phyloP scores from a whole-genome alignment of 768 basidiomycete species.

The Sarcodon aspratus region DNA sequence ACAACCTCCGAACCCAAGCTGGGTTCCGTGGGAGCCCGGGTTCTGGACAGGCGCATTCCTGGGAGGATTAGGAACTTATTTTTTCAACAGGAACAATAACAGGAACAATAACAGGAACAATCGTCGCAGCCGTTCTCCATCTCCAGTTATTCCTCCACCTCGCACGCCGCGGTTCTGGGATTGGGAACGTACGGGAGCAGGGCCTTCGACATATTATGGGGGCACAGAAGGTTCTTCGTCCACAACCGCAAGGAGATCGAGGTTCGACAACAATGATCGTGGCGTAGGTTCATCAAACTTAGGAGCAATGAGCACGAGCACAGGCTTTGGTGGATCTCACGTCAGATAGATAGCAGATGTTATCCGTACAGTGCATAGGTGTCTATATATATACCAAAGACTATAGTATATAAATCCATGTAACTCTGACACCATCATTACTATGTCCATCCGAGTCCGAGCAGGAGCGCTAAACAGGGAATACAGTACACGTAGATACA shows the following conservation, averaged over 20 bases:
- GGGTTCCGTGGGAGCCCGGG: slow-evolving; percentile 41
- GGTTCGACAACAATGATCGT: slow-evolving; percentile 32
- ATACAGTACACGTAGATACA: too few species aligned
- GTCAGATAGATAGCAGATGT: slow-evolving; percentile 37
- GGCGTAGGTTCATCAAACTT: slow-evolving; percentile 62
- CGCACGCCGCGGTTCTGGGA: slow-evolving; percentile 47
- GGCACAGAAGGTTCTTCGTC: neutral
- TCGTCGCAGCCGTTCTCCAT: slow-evolving; percentile 18
- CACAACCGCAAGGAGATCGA: slow-evolving; percentile 5
- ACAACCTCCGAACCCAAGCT: slow-evolving; percentile 1
- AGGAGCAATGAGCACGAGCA: slow-evolving; percentile 64
- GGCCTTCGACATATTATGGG: slow-evolving; percentile 1
- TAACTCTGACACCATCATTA: too few species aligned
- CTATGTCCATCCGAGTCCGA: too few species aligned
- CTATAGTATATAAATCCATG: too few species aligned
- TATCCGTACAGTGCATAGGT: neutral
- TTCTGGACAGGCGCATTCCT: slow-evolving; percentile 80
- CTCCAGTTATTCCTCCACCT: neutral
- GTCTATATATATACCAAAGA: too few species aligned
- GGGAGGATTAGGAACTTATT: slow-evolving; percentile 57
- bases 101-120: too few species aligned
- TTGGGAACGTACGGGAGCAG: slow-evolving; percentile 22
- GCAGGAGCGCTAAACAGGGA: too few species aligned
- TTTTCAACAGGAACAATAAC: slow-evolving; percentile 37
- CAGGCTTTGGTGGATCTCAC: slow-evolving; percentile 70